Percentiles rank a stretch among this genome's conserved stretches.
Evolutionary conservation across 441 rosid genomes (phyloP).

Genomic region (Aleurites moluccanus): DNA sequence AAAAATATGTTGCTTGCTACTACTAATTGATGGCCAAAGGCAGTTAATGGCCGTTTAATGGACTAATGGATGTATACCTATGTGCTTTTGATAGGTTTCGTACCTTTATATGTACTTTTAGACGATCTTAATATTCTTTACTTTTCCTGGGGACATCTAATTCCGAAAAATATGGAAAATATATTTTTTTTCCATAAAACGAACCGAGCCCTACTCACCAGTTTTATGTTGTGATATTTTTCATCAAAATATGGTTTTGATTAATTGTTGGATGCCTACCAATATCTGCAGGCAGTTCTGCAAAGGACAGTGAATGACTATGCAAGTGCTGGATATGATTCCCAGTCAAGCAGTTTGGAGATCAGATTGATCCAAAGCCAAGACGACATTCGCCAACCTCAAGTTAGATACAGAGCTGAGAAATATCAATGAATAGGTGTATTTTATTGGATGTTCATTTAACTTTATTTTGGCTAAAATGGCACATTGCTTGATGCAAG

Average conservation of each 20-base stretch:
- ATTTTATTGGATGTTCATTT: background rate
- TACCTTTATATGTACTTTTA: background rate
- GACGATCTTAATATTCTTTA: background rate
- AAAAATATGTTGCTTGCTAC: background rate
- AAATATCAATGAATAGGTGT: slow-evolving; percentile 41
- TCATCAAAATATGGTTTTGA: background rate
- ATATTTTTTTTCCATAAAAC: background rate
- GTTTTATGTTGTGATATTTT: background rate
- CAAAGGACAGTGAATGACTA: slow-evolving; percentile 81
- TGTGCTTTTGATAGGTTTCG: background rate
- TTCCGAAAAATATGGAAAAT: background rate
- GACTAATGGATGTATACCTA: background rate
- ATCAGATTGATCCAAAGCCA: slow-evolving; percentile 94
- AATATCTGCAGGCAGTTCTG: slow-evolving; percentile 61
- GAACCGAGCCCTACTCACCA: background rate
- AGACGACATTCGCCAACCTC: slow-evolving; percentile 81
- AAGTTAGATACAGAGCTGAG: slow-evolving; percentile 61
- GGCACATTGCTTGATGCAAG: background rate
- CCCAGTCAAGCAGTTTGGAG: slow-evolving; percentile 83
- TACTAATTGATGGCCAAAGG: background rate
- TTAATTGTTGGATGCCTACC: background rate
- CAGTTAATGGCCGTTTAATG: background rate
- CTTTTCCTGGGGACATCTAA: background rate
- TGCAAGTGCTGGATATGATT: slow-evolving; percentile 54
- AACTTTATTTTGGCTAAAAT: background rate